A percentile compares a stretch with the other conserved stretches of the same genome.
Evolutionary conservation across 2,329 filamentous ascomycete species (phyloP).

Genomic region (Penicillium sp.): DNA sequence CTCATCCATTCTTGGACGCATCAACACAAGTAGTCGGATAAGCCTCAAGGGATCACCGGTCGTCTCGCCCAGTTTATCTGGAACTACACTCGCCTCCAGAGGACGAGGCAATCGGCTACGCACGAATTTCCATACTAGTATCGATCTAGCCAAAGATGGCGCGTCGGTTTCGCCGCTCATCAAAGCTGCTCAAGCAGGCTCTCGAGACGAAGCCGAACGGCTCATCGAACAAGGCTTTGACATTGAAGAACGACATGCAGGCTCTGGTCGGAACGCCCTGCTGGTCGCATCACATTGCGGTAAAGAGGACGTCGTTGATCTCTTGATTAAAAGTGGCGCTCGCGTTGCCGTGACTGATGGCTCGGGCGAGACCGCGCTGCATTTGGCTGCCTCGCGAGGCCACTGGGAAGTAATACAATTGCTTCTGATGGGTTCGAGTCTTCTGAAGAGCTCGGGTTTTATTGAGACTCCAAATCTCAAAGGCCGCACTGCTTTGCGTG

Average conservation of each 20-base stretch:
- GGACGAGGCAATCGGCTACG: constrained; percentile 20
- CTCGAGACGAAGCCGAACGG: constrained; percentile 35
- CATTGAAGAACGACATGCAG: constrained; percentile 33
- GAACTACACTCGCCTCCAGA: neutral
- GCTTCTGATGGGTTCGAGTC: constrained; percentile 29
- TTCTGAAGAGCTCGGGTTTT: constrained; percentile 25
- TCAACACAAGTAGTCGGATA: constrained; percentile 11
- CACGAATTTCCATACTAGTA: constrained; percentile 36
- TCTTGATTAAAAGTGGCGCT: constrained; percentile 36
- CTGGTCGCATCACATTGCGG: constrained; percentile 44
- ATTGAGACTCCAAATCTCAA: constrained; percentile 34
- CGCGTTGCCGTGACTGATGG: constrained; percentile 32
- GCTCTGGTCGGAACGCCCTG: constrained; percentile 39
- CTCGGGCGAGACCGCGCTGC: constrained; percentile 33
- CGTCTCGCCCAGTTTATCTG: constrained; percentile 1
- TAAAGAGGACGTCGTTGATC: constrained; percentile 36
- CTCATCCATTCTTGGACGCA: constrained; percentile 8
- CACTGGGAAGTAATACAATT: constrained; percentile 32
- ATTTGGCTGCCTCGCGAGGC: constrained; percentile 36
- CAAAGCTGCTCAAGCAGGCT: constrained; percentile 39
- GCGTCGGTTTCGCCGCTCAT: constrained; percentile 36
- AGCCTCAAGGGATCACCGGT: constrained; percentile 3
- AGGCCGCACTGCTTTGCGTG: constrained; percentile 38
- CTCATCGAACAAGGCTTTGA: constrained; percentile 34
- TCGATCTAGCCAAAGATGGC: constrained; percentile 36